Evolutionary conservation across 78 protist species (phyloP), one percentile per base, ranked within the genome.

Genomic region (Trichosphaerium sp.): DNA sequence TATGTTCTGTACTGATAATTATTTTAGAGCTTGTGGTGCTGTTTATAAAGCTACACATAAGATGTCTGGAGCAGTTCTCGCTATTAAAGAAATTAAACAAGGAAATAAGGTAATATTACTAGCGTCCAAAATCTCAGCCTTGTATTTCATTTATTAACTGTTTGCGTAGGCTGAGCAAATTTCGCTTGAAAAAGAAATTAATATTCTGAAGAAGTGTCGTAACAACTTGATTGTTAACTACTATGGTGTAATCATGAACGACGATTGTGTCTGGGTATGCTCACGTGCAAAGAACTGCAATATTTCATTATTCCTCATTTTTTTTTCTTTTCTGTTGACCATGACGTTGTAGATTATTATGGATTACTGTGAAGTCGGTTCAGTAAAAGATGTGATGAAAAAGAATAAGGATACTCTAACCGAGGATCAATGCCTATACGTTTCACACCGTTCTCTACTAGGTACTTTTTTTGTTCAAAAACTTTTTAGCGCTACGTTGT

Each of bases 361-460:
- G 88, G 92, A 88, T 58, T 74, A 67, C 40, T 88, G 92, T 56
- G 88, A 81, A 1, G 78, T 70, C 10, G 92, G 92, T 26, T 69
- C 88, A 0, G 83, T 83, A 1, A 39, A 75, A 29, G 89, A 80
- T 58, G 42, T 80, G 61, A 81, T 84, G 81, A 65, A 65, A 21
- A 38, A 59, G 18, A 51, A 69, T 49, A 32, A 61, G 41, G 81
- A 63, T 42, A 32, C 80, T 23, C 35, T 70, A 49, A 64, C 65
- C 15, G 86, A 82, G 62, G 58, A 62, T 8, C 79, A 75, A 58
- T 74, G 79, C n/a, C 70, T 78, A 15, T 43, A 18, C 26, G 64
- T 88, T 5, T n/a, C 56, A 14, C 3, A 43, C 8, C 54, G 48
- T 8, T 66, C 83, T 4, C 75, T 84, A 15, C n/a, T 14, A 31